Conservation (phyloP, 1,284 basidiomycete genomes). For the Moesziomyces sp. region DNA sequence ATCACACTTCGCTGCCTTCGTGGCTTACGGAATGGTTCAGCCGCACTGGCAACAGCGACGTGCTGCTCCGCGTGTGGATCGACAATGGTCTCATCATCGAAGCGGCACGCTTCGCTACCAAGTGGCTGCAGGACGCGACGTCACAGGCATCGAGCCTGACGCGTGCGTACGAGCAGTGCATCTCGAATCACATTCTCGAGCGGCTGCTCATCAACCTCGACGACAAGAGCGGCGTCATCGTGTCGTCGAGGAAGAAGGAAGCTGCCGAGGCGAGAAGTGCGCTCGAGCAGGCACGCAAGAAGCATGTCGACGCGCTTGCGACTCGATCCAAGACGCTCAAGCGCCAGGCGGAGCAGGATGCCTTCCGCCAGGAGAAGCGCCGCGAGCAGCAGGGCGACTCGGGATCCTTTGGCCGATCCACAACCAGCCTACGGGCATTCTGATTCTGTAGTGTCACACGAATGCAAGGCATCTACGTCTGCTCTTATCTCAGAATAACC, state of each 20-base stretch:
- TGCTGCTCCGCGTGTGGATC: conserved; percentile 39
- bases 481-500: too few relatives aligned
- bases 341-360: conserved; percentile 45
- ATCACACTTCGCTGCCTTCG: conserved; percentile 14
- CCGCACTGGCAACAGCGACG: conserved; percentile 27
- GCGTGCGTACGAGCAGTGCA: conserved; percentile 21
- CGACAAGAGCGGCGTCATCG: conserved; percentile 17
- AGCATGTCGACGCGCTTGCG: conserved; percentile 26
- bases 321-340: conserved; percentile 27
- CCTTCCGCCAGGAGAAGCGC: conserved; percentile 39
- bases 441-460: background rate
- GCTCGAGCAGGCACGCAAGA: conserved; percentile 30
- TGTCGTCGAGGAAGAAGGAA: conserved; percentile 15
- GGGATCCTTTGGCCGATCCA: background rate
- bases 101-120: conserved; percentile 23
- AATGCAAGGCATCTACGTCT: background rate
- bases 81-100: conserved; percentile 34
- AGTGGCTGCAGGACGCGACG: conserved; percentile 26
- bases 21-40: conserved; percentile 45
- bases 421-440: conserved; percentile 19
- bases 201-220: conserved; percentile 35
- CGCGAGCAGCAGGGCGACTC: conserved; percentile 28
- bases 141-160: conserved; percentile 9
- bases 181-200: conserved; percentile 40
- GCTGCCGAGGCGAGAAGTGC: conserved; percentile 10